Percentiles rank a stretch among this genome's conserved stretches.
These are phyloP conservation scores for Rubus parviflorus DNA, from an alignment of 306 rosid genomes.

Conservation along the genomic window DNA sequence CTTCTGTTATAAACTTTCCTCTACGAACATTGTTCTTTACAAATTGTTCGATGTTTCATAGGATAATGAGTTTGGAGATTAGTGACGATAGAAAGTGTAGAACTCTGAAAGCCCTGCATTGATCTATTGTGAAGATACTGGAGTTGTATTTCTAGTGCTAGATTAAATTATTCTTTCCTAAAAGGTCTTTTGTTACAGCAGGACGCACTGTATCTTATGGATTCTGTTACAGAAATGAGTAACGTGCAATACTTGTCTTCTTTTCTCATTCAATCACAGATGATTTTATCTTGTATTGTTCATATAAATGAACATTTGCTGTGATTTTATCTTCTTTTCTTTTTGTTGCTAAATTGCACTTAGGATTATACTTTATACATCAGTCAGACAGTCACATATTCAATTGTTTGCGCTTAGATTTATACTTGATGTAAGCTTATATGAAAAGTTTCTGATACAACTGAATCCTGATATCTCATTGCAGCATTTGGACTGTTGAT, in stretches of 20 bases:
- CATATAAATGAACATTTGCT: neutral
- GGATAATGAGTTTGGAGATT: constrained; percentile 15
- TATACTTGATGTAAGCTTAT: constrained; percentile 13
- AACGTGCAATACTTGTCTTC: neutral
- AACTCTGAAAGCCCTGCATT: neutral
- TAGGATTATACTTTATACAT: constrained; percentile 12
- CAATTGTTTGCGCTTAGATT: neutral
- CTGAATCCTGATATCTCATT: constrained; percentile 34
- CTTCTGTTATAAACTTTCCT: constrained; percentile 25
- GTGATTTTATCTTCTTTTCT: no score
- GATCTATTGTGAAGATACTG: neutral
- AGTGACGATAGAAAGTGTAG: constrained; percentile 5
- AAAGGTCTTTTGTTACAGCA: neutral
- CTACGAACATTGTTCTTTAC: constrained; percentile 9
- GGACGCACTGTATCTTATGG: neutral
- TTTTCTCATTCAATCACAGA: neutral
- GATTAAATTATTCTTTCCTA: neutral
- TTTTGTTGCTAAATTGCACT: constrained; percentile 8
- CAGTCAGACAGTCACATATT: neutral
- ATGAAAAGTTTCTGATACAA: constrained; percentile 20
- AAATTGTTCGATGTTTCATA: constrained; percentile 6
- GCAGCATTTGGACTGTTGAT: constrained; percentile 98
- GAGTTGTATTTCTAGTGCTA: neutral
- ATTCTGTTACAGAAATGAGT: neutral
- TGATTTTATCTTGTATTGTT: neutral